phyloP scores from a whole-genome alignment of 2,329 filamentous ascomycete genomes.

The Fusarium setosum region DNA sequence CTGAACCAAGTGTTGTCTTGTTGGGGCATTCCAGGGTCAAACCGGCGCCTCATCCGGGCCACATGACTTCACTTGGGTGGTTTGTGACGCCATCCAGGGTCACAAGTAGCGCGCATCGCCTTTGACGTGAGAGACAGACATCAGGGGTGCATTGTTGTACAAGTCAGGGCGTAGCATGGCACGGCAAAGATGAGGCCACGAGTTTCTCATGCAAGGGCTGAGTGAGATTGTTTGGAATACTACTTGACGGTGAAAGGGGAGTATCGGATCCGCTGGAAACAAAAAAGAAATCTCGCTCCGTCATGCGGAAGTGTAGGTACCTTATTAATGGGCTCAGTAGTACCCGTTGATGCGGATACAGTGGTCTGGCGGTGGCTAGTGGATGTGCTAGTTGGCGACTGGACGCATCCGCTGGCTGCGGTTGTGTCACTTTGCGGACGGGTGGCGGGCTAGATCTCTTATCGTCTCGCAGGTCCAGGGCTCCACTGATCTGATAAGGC shows the following conservation, averaged over 20 bases:
- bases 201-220: conserved; percentile 17
- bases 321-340: neutral
- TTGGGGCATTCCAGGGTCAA: conserved; percentile 27
- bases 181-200: conserved; percentile 4
- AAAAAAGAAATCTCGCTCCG: neutral
- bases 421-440: conserved; percentile 34
- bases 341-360: conserved; percentile 11
- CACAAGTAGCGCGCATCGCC: conserved; percentile 35
- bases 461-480: conserved; percentile 26
- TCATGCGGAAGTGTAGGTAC: neutral
- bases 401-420: neutral
- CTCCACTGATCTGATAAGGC: conserved; percentile 30
- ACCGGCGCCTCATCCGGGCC: conserved; percentile 22
- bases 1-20: conserved; percentile 24
- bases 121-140: conserved; percentile 20
- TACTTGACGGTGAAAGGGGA: neutral
- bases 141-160: conserved; percentile 27
- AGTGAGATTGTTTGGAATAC: conserved; percentile 21
- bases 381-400: neutral
- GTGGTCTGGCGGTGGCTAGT: neutral
- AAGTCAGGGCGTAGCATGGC: neutral
- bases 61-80: conserved; percentile 43
- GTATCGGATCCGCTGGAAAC: conserved; percentile 2
- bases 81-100: conserved; percentile 44
- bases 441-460: conserved; percentile 24